phyloP scores from a whole-genome alignment of 257 asterid species.

The Solanum sitiens region DNA sequence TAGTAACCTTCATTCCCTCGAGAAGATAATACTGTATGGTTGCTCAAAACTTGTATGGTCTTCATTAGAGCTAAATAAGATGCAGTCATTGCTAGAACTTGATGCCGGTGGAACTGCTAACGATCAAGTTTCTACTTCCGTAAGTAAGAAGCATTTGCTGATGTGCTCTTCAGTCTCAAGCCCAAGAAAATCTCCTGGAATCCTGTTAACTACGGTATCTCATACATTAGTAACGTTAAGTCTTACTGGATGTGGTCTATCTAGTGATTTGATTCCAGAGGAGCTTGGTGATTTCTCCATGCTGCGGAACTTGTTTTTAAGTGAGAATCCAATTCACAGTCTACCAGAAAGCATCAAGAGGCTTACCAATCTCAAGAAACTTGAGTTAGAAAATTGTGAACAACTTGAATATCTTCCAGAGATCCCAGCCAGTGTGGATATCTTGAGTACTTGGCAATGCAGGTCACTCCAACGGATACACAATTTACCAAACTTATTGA shows the following conservation, averaged over 20 bases:
- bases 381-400: neutral
- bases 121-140: neutral
- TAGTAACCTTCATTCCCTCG: neutral
- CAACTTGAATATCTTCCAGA: neutral
- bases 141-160: neutral
- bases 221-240: neutral
- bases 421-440: neutral
- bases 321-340: neutral
- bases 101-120: neutral
- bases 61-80: neutral
- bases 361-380: neutral
- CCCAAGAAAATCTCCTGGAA: neutral
- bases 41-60: neutral
- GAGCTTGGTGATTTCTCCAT: neutral
- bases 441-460: neutral
- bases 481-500: neutral
- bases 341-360: constrained; percentile 1
- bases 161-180: neutral
- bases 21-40: neutral
- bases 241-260: neutral
- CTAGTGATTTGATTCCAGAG: neutral
- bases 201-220: neutral
- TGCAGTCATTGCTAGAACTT: neutral
- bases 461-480: neutral
- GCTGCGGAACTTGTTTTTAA: neutral